Conservation (phyloP, 805 yeast species). For the Lachancea lanzarotensis region DNA sequence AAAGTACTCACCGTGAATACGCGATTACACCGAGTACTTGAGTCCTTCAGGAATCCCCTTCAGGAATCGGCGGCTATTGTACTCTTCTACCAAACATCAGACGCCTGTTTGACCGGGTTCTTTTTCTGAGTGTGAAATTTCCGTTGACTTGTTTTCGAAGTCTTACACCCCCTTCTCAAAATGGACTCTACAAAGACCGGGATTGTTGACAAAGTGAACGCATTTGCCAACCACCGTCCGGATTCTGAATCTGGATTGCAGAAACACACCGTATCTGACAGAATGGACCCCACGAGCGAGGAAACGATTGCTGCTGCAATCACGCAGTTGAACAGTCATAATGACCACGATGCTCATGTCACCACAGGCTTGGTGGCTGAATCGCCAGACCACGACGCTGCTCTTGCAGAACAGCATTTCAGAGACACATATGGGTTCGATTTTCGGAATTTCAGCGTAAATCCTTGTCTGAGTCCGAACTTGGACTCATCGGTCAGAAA, state of each 20-base stretch:
- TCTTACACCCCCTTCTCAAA: not conserved
- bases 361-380: not conserved
- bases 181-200: not conserved
- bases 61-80: not conserved
- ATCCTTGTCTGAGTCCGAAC: conserved; percentile 11
- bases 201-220: conserved; percentile 1
- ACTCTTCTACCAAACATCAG: not conserved
- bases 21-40: conserved; percentile 1
- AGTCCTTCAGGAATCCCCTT: not conserved
- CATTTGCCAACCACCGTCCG: not conserved
- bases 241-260: not conserved
- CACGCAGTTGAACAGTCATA: conserved; percentile 3
- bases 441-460: conserved; percentile 12
- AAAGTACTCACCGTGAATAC: not conserved
- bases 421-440: conserved; percentile 9
- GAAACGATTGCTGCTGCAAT: conserved; percentile 8
- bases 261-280: not conserved
- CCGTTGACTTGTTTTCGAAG: not conserved
- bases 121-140: not conserved
- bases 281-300: conserved; percentile 1
- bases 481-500: conserved; percentile 4
- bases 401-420: conserved; percentile 3
- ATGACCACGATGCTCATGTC: not conserved
- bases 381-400: conserved; percentile 1
- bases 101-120: not conserved